Conservation (phyloP, 2,329 filamentous ascomycete genomes). For the Colletotrichum cereale region DNA sequence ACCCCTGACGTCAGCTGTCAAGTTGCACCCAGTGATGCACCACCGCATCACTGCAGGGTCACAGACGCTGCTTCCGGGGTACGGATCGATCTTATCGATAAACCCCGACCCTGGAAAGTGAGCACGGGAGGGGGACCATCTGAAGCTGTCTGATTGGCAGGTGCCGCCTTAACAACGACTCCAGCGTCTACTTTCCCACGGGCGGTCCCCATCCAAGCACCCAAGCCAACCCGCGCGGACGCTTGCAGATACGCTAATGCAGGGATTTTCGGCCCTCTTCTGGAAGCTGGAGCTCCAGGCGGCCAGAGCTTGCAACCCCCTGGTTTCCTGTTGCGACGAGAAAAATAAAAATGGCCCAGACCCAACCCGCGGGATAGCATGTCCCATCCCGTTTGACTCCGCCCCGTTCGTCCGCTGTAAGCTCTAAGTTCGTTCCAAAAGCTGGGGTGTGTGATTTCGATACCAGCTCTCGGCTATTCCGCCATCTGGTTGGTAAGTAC, state of each 20-base stretch:
- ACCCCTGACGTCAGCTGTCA: conserved; percentile 36
- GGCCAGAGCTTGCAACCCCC: conserved; percentile 13
- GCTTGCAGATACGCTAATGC: conserved; percentile 39
- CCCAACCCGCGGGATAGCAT: conserved; percentile 20
- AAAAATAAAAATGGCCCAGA: conserved; percentile 4
- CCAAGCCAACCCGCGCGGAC: conserved; percentile 28
- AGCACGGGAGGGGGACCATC: not conserved
- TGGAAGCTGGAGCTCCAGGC: conserved; percentile 24
- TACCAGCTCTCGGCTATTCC: conserved; percentile 1
- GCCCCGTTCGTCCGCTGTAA: conserved; percentile 19
- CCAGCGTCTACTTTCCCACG: conserved; percentile 1
- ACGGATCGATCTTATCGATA: conserved; percentile 34
- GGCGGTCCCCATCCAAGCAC: conserved; percentile 13
- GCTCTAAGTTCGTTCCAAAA: conserved; percentile 45
- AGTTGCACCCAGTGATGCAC: conserved; percentile 27
- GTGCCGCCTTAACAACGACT: conserved; percentile 7
- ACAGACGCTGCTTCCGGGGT: conserved; percentile 25
- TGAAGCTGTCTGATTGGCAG: conserved; percentile 22
- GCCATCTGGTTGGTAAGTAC: not conserved
- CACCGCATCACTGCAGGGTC: conserved; percentile 34
- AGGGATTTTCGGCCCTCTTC: conserved; percentile 37
- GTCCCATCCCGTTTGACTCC: conserved; percentile 19
- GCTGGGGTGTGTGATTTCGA: conserved; percentile 47
- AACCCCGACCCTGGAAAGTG: not conserved
- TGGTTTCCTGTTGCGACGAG: not conserved